Percentiles rank a stretch among this genome's conserved stretches.
These are phyloP conservation scores for Sphaerobolus stellatus DNA, from an alignment of 1,284 basidiomycete species.

Conservation along the genomic window DNA sequence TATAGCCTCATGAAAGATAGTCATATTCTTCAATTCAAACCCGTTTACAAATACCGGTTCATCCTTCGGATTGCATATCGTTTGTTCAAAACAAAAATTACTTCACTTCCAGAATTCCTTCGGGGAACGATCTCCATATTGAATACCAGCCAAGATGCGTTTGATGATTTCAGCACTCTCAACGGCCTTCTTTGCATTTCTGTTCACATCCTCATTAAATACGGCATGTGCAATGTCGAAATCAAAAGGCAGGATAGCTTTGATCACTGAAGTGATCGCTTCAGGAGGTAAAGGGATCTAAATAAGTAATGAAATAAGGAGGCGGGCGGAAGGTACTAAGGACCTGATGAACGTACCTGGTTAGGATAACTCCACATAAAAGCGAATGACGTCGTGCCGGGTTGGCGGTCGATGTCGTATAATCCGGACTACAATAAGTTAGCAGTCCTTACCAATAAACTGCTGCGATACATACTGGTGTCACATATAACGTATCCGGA, in stretches of 20 bases:
- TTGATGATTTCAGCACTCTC: conserved; percentile 8
- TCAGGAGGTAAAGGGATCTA: conserved; percentile 10
- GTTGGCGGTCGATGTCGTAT: conserved; percentile 1
- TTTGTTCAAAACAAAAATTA: background rate
- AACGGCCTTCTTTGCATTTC: conserved; percentile 5
- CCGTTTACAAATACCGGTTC: no score
- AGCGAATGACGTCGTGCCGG: conserved; percentile 6
- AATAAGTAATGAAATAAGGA: no score
- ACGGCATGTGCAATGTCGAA: conserved; percentile 8
- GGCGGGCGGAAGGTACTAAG: background rate
- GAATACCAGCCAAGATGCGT: background rate
- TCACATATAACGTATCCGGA: conserved; percentile 3
- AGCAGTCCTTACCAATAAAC: background rate
- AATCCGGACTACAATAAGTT: conserved; percentile 1
- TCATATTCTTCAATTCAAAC: no score
- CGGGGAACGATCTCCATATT: background rate
- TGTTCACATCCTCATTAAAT: background rate
- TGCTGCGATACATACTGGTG: background rate
- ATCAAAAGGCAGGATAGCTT: background rate
- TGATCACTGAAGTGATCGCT: conserved; percentile 1
- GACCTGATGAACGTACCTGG: background rate
- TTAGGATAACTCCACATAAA: conserved; percentile 14
- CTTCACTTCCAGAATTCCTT: conserved; percentile 4
- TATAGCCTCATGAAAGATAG: no score
- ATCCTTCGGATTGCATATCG: no score